Conservation (phyloP, 164 flowering plant species). For the Vitis rotundifolia region DNA sequence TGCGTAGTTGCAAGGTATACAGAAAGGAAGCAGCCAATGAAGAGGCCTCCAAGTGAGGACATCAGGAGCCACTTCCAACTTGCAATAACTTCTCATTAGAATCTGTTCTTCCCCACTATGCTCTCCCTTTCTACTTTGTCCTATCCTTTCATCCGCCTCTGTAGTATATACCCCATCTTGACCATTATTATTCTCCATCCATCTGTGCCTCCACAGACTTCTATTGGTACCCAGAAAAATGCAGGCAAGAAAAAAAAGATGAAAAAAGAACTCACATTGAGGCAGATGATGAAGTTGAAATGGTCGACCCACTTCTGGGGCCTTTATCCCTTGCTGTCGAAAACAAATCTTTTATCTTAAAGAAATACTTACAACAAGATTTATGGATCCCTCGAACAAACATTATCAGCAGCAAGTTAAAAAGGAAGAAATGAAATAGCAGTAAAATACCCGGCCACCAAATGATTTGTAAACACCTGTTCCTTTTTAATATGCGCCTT, state of each 20-base stretch:
- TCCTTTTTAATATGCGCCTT: background rate
- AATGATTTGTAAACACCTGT: background rate
- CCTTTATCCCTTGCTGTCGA: too few species aligned
- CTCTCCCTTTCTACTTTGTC: background rate
- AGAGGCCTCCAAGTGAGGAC: too few species aligned
- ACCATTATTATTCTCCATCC: conserved; percentile 3
- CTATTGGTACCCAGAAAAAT: too few species aligned
- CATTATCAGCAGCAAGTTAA: too few species aligned
- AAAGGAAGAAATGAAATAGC: too few species aligned
- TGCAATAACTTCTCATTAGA: conserved; percentile 3
- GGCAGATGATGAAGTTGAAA: too few species aligned
- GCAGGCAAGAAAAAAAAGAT: background rate
- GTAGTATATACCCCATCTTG: background rate
- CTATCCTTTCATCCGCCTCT: background rate
- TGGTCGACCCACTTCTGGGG: too few species aligned
- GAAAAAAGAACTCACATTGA: background rate
- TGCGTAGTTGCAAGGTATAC: too few species aligned
- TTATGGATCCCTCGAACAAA: too few species aligned
- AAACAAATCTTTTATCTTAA: too few species aligned
- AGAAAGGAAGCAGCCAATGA: too few species aligned
- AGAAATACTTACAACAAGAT: too few species aligned
- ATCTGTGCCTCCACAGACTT: background rate
- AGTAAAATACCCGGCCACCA: background rate
- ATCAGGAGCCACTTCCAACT: background rate
- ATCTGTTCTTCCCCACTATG: conserved; percentile 6